Conservation (phyloP, 306 rosid genomes). For the Bauhinia variegata region DNA sequence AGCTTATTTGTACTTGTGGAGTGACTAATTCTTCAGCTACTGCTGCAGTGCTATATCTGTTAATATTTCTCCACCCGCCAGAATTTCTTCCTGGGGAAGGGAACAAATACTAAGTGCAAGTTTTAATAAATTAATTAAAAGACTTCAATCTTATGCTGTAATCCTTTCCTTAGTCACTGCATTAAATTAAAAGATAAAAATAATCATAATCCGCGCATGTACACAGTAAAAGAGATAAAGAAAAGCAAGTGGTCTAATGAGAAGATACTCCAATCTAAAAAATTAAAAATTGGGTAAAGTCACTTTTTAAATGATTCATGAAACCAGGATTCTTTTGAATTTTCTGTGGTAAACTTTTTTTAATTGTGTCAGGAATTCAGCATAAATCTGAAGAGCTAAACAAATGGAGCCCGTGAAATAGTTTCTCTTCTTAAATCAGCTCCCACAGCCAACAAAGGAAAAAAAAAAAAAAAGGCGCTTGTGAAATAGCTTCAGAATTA, state of each 20-base stretch:
- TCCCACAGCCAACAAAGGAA: too few species aligned
- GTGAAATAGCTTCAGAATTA: too few species aligned
- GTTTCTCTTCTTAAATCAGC: too few species aligned
- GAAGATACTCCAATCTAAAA: too few species aligned
- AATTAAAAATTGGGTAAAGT: not conserved
- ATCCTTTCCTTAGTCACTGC: constrained; percentile 3
- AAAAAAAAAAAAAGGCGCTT: too few species aligned
- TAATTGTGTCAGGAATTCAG: not conserved
- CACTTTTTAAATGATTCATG: too few species aligned
- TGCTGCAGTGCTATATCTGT: constrained; percentile 67
- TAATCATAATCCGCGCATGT: not conserved
- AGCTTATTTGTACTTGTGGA: constrained; percentile 66
- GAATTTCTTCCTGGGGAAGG: constrained; percentile 54
- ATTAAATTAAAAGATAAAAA: constrained; percentile 7
- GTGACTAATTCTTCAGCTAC: constrained; percentile 61
- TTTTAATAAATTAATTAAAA: constrained; percentile 14
- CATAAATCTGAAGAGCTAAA: too few species aligned
- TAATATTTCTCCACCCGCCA: constrained; percentile 37
- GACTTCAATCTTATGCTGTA: not conserved
- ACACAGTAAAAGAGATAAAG: too few species aligned
- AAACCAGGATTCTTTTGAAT: not conserved
- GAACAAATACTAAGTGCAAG: constrained; percentile 1
- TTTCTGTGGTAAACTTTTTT: not conserved
- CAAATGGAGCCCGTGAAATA: too few species aligned
- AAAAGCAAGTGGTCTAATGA: too few species aligned